Evolutionary conservation across 2,329 filamentous ascomycete genomes (phyloP).

Genomic region (Verticillium longisporum): DNA sequence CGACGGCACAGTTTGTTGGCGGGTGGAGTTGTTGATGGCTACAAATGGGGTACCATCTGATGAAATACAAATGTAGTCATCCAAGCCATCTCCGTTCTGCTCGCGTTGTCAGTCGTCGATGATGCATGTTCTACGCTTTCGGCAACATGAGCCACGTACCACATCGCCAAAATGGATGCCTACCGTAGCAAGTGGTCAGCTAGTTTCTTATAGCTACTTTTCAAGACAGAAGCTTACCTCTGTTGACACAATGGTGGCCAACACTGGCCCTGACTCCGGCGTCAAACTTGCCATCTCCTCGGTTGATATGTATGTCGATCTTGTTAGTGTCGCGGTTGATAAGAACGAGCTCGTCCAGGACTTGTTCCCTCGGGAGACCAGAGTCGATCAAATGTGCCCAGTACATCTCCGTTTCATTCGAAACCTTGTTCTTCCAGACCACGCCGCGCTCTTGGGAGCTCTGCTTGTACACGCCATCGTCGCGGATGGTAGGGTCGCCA

Average conservation of each 20-base stretch:
- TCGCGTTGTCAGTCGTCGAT: background rate
- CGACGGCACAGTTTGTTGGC: background rate
- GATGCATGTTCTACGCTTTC: no score
- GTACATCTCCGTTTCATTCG: slow-evolving; percentile 15
- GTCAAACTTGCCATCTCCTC: background rate
- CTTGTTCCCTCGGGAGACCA: slow-evolving; percentile 15
- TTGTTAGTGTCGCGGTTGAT: background rate
- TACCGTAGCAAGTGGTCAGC: background rate
- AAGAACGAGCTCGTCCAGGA: slow-evolving; percentile 6
- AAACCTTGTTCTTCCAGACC: slow-evolving; percentile 3
- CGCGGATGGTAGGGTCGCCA: background rate
- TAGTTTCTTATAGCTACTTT: background rate
- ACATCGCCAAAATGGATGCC: background rate
- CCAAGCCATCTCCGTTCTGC: slow-evolving; percentile 15
- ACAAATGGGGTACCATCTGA: slow-evolving; percentile 10
- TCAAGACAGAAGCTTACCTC: background rate
- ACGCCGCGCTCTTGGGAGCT: slow-evolving; percentile 9
- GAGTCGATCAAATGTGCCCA: slow-evolving; percentile 14
- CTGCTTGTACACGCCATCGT: slow-evolving; percentile 22
- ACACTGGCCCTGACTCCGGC: background rate
- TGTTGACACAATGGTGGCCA: background rate
- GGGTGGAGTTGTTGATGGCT: background rate
- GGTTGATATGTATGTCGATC: background rate
- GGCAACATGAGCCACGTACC: background rate
- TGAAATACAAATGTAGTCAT: slow-evolving; percentile 22